phyloP scores from a whole-genome alignment of 805 yeast species.

The Lipomyces spencermartinsiae region DNA sequence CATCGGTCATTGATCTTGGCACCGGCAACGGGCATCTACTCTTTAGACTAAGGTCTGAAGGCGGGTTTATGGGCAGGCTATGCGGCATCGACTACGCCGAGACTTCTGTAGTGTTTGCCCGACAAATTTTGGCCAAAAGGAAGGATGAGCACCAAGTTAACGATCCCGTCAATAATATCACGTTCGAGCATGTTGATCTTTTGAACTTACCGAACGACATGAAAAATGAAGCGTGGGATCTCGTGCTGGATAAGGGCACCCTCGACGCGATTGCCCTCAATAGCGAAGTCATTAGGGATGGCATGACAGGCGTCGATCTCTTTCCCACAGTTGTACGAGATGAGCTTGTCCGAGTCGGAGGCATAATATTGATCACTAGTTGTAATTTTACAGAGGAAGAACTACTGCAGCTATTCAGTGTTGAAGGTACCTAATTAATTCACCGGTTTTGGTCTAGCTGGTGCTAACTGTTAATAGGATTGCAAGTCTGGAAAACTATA shows the following conservation, averaged over 20 bases:
- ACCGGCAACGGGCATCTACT: conserved; percentile 95
- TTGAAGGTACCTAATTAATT: conserved; percentile 42
- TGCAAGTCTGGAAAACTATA: conserved; percentile 68
- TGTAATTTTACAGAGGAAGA: conserved; percentile 93
- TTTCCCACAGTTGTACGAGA: conserved; percentile 68
- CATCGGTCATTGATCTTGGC: conserved; percentile 57
- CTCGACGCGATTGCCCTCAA: conserved; percentile 94
- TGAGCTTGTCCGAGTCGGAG: conserved; percentile 58
- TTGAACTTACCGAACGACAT: conserved; percentile 52
- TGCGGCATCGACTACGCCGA: conserved; percentile 88
- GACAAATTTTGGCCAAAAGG: conserved; percentile 55
- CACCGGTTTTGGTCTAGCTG: neutral
- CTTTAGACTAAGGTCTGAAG: conserved; percentile 70
- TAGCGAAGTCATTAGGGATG: conserved; percentile 55
- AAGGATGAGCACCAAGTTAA: conserved; percentile 47
- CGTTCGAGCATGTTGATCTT: conserved; percentile 74
- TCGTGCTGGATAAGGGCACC: conserved; percentile 93
- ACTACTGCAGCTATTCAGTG: conserved; percentile 60
- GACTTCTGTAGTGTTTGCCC: conserved; percentile 78
- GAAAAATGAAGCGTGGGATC: conserved; percentile 58
- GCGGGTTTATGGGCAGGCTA: conserved; percentile 58
- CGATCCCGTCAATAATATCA: conserved; percentile 44
- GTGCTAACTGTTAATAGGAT: conserved; percentile 43
- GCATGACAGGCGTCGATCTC: conserved; percentile 49
- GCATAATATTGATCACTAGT: conserved; percentile 78